Base-by-base conservation (phyloP, 352 stramenopile species). In the Phytopythium sindhum region DNA sequence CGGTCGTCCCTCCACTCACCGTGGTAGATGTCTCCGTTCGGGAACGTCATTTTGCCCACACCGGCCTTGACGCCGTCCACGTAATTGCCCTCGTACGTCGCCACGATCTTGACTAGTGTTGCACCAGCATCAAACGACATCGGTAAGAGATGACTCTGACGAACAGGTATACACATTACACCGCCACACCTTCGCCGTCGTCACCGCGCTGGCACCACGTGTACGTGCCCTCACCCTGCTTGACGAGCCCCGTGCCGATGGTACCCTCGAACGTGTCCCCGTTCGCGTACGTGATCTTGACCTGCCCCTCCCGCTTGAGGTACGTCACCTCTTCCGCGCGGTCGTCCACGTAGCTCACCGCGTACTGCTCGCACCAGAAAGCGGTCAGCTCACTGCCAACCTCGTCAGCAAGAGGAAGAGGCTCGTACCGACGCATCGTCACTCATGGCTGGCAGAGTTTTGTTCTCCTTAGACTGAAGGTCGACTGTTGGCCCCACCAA, bases 1-100 rank as follows among this genome's bases (percentile, higher is more conserved):
- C 77, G 80, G 65, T 93, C 78, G 28, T 80, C 66, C 65, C 85
- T 81, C 90, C 90, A 98, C 63, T 96, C 84, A 52, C 92, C 92
- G 55, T 95, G 87, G 63, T 96, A 98, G 51, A 77, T 76, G 60
- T 97, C 90, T 31, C 89, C 91, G 56, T 96, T 96, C 2, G 89
- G 86, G 60, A 96, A 97, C 8, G 77, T 87, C 88, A 98, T 97
- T 67, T 95, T 96, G n/a, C 92, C 92, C 4, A 93, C 67, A 39
- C 91, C 92, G 21, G 86, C 74, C 73, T 93, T 95, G 67, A 74
- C 78, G 35, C 92, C 90, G 60, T 95, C 78, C 37, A 86, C 77
- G 66, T 98, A 98, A 17, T 75, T 74, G 52, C 93, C 93, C 64
- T 97, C 88, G 67, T 93, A 97, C 24, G 81, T 83, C 50, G 81